Evolutionary conservation across 2,329 filamentous ascomycete genomes (phyloP).

Genomic region (Diaporthe nobilis): DNA sequence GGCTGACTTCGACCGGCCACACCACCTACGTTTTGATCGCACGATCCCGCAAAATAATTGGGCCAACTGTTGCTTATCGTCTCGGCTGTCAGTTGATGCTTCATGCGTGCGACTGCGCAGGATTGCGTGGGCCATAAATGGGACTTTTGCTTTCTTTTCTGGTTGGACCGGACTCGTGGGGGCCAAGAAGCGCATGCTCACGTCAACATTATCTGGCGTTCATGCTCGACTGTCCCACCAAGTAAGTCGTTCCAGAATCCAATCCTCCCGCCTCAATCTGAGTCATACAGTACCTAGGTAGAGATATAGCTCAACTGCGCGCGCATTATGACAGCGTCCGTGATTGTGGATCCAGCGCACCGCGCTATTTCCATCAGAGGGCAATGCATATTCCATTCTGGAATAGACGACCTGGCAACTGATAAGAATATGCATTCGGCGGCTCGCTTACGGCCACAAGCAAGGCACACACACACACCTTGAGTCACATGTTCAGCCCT

Average conservation of each 20-base stretch:
- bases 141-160: background rate
- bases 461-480: background rate
- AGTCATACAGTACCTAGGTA: background rate
- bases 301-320: background rate
- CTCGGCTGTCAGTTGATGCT: background rate
- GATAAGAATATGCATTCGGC: background rate
- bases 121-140: background rate
- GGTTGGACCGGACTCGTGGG: background rate
- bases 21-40: background rate
- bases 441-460: background rate
- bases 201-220: background rate
- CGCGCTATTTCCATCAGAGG: background rate
- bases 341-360: background rate
- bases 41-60: background rate
- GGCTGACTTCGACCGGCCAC: background rate
- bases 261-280: background rate
- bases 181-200: slow-evolving; percentile 13
- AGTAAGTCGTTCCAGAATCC: background rate
- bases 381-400: background rate
- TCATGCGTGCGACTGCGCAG: background rate
- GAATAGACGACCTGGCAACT: background rate
- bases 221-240: background rate
- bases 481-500: slow-evolving; percentile 29
- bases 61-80: background rate
- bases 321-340: background rate